Percentiles rank a stretch among this genome's conserved stretches.
These are phyloP conservation scores for Jamesozyma rosinii DNA, from an alignment of 805 yeast species.

Conservation along the genomic window DNA sequence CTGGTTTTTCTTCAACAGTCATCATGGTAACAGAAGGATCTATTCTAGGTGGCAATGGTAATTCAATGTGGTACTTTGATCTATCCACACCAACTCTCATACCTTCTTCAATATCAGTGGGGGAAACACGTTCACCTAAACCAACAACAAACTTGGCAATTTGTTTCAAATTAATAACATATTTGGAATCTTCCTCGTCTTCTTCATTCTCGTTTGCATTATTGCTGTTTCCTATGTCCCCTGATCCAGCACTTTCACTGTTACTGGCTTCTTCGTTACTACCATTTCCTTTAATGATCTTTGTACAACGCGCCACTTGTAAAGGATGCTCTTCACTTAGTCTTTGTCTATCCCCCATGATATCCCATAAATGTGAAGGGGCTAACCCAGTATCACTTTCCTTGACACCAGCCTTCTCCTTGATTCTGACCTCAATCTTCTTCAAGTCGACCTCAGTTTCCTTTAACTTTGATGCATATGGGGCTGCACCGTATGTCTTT, in stretches of 20 bases:
- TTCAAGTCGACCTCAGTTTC: slow-evolving; percentile 79
- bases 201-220: slow-evolving; percentile 31
- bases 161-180: slow-evolving; percentile 93
- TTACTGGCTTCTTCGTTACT: slow-evolving; percentile 27
- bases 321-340: slow-evolving; percentile 90
- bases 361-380: slow-evolving; percentile 95
- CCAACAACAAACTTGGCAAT: slow-evolving; percentile 97
- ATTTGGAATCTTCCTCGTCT: slow-evolving; percentile 80
- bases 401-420: slow-evolving; percentile 87
- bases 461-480: slow-evolving; percentile 77
- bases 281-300: slow-evolving; percentile 68
- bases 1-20: slow-evolving; percentile 99
- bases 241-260: slow-evolving; percentile 17
- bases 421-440: slow-evolving; percentile 74
- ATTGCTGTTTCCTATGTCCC: slow-evolving; percentile 13
- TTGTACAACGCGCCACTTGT: slow-evolving; percentile 97
- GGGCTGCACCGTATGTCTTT: slow-evolving; percentile 96
- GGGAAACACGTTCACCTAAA: slow-evolving; percentile 91
- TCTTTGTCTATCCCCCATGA: slow-evolving; percentile 88
- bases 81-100: slow-evolving; percentile 99
- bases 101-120: slow-evolving; percentile 98
- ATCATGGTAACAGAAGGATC: slow-evolving; percentile 98
- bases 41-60: slow-evolving; percentile 94
- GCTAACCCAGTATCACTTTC: slow-evolving; percentile 98
- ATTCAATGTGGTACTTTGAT: slow-evolving; percentile 90